A percentile compares a stretch with the other conserved stretches of the same genome.
phyloP scores from a whole-genome alignment of 2,329 filamentous ascomycete species.

The Chaetomiaceae sp. region DNA sequence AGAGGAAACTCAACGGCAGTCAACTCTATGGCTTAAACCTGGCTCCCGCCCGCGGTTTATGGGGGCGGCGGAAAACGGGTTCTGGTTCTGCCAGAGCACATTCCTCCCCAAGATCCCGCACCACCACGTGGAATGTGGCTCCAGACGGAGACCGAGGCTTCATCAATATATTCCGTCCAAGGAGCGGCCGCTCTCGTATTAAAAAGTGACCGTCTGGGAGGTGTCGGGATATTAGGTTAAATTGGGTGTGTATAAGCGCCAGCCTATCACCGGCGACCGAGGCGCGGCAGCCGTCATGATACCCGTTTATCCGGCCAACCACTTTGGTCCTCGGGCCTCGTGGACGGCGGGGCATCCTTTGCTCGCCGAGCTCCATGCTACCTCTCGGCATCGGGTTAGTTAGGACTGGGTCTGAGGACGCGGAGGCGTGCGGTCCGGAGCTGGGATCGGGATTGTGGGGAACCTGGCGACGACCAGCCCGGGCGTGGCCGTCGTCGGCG shows the following conservation, averaged over 20 bases:
- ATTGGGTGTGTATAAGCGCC: slow-evolving; percentile 5
- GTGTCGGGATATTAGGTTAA: slow-evolving; percentile 20
- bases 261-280: slow-evolving; percentile 4
- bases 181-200: slow-evolving; percentile 11
- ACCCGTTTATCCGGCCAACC: slow-evolving; percentile 15
- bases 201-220: not conserved
- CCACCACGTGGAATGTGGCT: slow-evolving; percentile 8
- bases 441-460: slow-evolving; percentile 1
- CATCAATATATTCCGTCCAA: slow-evolving; percentile 5
- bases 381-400: not conserved
- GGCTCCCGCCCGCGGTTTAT: not conserved
- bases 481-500: too few relatives aligned
- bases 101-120: slow-evolving; percentile 1
- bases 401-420: not conserved
- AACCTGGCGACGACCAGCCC: slow-evolving; percentile 2
- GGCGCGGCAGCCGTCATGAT: not conserved
- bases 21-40: not conserved
- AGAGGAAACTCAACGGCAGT: not conserved
- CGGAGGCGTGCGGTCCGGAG: not conserved
- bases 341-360: not conserved
- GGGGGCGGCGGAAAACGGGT: not conserved
- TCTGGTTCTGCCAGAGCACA: not conserved
- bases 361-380: not conserved
- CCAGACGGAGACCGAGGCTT: not conserved
- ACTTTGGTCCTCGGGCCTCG: not conserved